Evolutionary conservation across 768 basidiomycete genomes (phyloP), one percentile per base, ranked within the genome.

Genomic region (Calocybe gangraenosa): DNA sequence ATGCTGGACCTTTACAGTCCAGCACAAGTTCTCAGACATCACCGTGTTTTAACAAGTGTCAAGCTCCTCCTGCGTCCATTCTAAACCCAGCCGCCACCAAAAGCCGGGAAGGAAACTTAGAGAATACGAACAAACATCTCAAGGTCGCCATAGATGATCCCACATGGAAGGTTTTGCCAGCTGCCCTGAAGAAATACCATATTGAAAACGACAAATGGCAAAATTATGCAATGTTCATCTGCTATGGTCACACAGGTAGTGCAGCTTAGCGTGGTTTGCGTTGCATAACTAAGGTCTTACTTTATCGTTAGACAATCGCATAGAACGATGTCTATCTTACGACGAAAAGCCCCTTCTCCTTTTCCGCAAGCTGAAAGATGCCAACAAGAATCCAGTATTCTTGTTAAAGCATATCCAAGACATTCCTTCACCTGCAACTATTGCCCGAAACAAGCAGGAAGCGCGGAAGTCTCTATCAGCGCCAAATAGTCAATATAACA

Each of bases 211-310:
- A 98, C 52, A 93, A 90, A 63, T 99, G 96, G 96, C 87, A 92
- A 71, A 90, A 92, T 58, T 99, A 98, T 69, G 96, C 96, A 21
- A 89, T 99, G 86, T 99, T 99, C 68, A 98, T 99, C 49, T 97
- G 95, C 57, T 97, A 95, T 64, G 95, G 94, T 10, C 84, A 85
- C 42, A 74, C 92, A 42, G 92, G 94, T 92, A 60, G 55, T 78
- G 35, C 59, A 22, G 18, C 7, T 47, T 32, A 25, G 22, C 42
- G 15, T 31, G 22, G 10, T n/a, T 36, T 1, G 15, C n/a, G 13
- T 33, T 18, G 7, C 14, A 5, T 18, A n/a, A 35, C 34, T 7
- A 4, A n/a, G n/a, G 6, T 14, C 34, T 18, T 18, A 7, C n/a
- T 14, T 35, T 38, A 18, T 5, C 11, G 25, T 28, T 50, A 87